Conservation (phyloP, 441 rosid genomes). For the Arabidopsis lyrata region DNA sequence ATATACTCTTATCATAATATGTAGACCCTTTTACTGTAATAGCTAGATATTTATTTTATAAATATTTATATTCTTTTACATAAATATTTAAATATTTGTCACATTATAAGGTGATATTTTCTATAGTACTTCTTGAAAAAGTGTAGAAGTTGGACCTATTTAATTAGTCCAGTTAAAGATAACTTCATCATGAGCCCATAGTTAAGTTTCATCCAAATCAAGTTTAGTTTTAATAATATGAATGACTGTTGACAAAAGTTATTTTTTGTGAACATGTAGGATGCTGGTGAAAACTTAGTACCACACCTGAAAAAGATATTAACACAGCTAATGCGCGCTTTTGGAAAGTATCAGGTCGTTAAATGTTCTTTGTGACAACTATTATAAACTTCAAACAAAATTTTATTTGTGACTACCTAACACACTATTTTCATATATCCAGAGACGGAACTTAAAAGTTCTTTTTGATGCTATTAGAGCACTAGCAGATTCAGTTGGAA, state of each 20-base stretch:
- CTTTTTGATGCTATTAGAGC: slow-evolving; percentile 97
- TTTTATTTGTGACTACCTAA: slow-evolving; percentile 13
- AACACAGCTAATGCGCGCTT: slow-evolving; percentile 90
- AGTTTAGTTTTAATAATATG: neutral
- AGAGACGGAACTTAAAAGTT: slow-evolving; percentile 91
- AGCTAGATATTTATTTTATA: too few relatives aligned
- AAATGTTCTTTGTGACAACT: slow-evolving; percentile 12
- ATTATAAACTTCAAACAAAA: slow-evolving; percentile 4
- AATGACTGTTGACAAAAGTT: slow-evolving; percentile 17
- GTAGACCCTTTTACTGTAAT: too few relatives aligned
- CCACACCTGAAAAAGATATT: slow-evolving; percentile 80
- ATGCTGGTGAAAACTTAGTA: slow-evolving; percentile 81
- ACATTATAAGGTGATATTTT: too few relatives aligned
- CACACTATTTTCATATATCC: slow-evolving; percentile 29
- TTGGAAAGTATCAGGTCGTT: slow-evolving; percentile 92
- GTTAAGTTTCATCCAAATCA: neutral
- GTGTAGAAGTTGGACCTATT: neutral
- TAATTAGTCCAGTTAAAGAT: neutral
- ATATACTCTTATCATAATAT: too few relatives aligned
- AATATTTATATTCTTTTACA: too few relatives aligned
- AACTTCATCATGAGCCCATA: neutral
- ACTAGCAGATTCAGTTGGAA: slow-evolving; percentile 92
- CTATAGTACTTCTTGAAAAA: too few relatives aligned
- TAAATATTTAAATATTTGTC: too few relatives aligned
- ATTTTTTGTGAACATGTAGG: slow-evolving; percentile 55